Evolutionary conservation across 345 rosid species (phyloP).

Genomic region (Jatropha curcas): DNA sequence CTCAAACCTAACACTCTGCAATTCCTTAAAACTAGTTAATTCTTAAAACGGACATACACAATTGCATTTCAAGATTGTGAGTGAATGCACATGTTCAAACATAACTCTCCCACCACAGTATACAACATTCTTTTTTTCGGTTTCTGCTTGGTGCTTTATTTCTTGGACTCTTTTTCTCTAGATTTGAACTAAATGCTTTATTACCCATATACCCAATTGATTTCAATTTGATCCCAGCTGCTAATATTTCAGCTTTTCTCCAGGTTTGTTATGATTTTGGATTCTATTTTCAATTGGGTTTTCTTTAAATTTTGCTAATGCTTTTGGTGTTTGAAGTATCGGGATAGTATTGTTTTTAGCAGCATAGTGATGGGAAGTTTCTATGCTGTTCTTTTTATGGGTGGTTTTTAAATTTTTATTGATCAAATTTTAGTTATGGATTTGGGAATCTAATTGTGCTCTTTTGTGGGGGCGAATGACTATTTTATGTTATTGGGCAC

Average conservation of each 20-base stretch:
- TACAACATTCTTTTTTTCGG: neutral
- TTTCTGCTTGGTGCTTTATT: neutral
- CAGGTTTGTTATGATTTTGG: constrained; percentile 27
- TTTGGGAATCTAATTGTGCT: constrained; percentile 3
- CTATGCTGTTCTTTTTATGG: neutral
- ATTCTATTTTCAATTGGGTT: constrained; percentile 21
- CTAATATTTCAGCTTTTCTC: constrained; percentile 3
- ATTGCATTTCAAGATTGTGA: constrained; percentile 9
- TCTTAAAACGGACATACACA: neutral
- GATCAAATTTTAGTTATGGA: constrained; percentile 11
- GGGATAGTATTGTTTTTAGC: neutral
- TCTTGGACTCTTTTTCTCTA: constrained; percentile 1
- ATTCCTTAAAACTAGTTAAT: constrained; percentile 22
- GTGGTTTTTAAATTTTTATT: constrained; percentile 11
- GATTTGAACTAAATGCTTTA: constrained; percentile 23
- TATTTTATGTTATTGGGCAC: neutral
- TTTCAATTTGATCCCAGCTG: constrained; percentile 28
- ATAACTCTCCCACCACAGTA: neutral
- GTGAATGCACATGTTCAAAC: neutral
- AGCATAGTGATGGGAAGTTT: neutral
- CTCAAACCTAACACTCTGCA: constrained; percentile 54
- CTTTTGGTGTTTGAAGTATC: neutral
- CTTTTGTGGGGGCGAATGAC: constrained; percentile 13
- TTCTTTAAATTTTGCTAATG: neutral
- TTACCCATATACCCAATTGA: constrained; percentile 13